Evolutionary conservation across 495 filamentous ascomycete genomes (phyloP), one percentile per base, ranked within the genome.

Genomic region (Hypoxylon lienhwacheense): DNA sequence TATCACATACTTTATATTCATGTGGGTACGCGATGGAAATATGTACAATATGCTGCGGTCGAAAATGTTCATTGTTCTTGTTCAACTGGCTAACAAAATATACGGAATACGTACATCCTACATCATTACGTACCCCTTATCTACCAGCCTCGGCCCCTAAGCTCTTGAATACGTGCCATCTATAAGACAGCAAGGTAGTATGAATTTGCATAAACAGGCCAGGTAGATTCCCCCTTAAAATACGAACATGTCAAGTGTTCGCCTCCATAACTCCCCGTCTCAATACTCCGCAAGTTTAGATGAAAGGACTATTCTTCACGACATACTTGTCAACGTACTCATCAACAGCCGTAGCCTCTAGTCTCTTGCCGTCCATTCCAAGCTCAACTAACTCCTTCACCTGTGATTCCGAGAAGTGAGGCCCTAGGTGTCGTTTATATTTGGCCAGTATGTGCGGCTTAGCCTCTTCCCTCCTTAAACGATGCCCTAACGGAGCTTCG

Each of bases 371-470:
- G 69, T 95, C 78, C 70, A 80, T 80, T 54, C 87, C 88, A 44
- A 96, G 70, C 59, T 87, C 76, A 26, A 96, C 75, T 52, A 98
- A 79, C 73, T 90, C 78, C 70, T 87, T 78, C 16, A 95, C 87
- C 64, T 84, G 85, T 24, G 78, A 77, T 70, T 87, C 74, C 46
- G 81, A 75, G 65, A 87, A 96, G 75, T 95, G 91, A 11, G 87
- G 86, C 63, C 81, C 81, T 16, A 97, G 72, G 73, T 97, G 95
- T 63, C 89, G 83, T 83, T 90, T 86, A 74, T 93, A 98, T 79
- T 98, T 98, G 60, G 82, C 83, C 52, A 97, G 69, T 50, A 98
- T 95, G 68, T 96, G 85, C 32, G 93, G 93, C 79, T 97, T 98
- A 56, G 95, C 93, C 79, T 98, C 93, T 66, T 93, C 89, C 64